Evolutionary conservation across 768 basidiomycete species (phyloP), one percentile per base, ranked within the genome.

Genomic region (Agrocybe praecox): DNA sequence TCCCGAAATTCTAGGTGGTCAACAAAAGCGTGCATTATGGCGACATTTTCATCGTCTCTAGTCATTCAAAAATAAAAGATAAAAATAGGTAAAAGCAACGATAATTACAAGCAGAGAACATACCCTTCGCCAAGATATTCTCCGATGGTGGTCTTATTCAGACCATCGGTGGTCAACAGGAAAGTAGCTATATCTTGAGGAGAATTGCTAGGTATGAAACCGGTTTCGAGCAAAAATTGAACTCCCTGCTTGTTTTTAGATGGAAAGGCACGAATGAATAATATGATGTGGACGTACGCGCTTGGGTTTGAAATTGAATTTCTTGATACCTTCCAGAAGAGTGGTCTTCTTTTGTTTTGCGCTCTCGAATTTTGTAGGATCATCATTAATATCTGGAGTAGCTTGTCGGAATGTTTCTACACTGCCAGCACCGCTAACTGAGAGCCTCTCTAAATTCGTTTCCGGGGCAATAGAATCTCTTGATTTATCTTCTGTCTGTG

Each of bases 291-390:
- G 18, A 68, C 88, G 46, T 66, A 96, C 95, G 63, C 88, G 84
- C 74, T 98, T 98, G n/a, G 96, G 96, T 74, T 97, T 98, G 79
- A 89, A 94, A 70, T 98, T 98, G 74, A 99, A 99, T 73, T 94
- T 94, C 72, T 90, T 95, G 72, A 98, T 91, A 23, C 97, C 97
- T 69, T 98, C 96, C 36, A 95, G 74, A 24, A 98, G 72, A 0
- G 90, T 96, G 32, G 93, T 98, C 76, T 99, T 99, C 74, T 92
- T 90, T 74, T 94, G 92, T 70, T 97, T 98, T 11, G 95, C 97
- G 58, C 84, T 95, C 76, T 98, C 96, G 61, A 99, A 98, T 65
- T 84, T 83, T 18, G 81, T 88, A 1, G 96, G 96, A 69, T 98
- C 96, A 66, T 98, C 97, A n/a, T 75, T 72, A 36, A 87, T 67